Evolutionary conservation across 805 yeast species (phyloP).

Genomic region (Tetrapisispora taiwanensis): DNA sequence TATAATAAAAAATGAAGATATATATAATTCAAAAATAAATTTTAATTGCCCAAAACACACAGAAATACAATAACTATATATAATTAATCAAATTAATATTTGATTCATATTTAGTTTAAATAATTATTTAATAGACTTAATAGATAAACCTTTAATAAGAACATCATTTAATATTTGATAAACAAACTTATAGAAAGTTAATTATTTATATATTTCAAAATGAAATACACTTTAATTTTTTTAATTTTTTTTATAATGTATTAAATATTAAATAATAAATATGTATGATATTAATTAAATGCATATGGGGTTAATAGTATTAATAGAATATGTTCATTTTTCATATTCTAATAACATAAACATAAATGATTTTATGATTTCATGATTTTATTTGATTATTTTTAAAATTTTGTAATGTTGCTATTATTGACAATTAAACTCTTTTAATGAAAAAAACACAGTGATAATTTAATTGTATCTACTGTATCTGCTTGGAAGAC

Average conservation of each 20-base stretch:
- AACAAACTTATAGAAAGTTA: too few species aligned
- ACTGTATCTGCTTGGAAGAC: conserved; percentile 16
- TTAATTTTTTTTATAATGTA: neutral
- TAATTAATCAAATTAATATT: neutral
- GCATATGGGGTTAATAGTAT: neutral
- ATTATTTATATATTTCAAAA: too few species aligned
- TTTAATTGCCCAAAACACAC: too few species aligned
- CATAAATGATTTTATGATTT: neutral
- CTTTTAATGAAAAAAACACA: too few species aligned
- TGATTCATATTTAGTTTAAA: neutral
- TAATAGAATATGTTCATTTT: neutral
- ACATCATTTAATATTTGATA: too few species aligned
- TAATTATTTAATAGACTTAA: neutral
- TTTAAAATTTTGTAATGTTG: too few species aligned
- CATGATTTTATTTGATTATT: too few species aligned
- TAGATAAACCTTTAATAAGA: neutral
- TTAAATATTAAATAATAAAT: neutral
- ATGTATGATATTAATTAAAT: neutral
- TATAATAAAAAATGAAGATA: too few species aligned
- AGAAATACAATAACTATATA: too few species aligned
- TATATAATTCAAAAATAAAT: neutral
- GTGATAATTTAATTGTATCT: conserved; percentile 9
- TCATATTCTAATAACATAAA: neutral
- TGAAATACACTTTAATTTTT: too few species aligned
- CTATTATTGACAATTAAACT: too few species aligned